Conservation (phyloP, 805 yeast species). For the Wickerhamomyces mucosus region DNA sequence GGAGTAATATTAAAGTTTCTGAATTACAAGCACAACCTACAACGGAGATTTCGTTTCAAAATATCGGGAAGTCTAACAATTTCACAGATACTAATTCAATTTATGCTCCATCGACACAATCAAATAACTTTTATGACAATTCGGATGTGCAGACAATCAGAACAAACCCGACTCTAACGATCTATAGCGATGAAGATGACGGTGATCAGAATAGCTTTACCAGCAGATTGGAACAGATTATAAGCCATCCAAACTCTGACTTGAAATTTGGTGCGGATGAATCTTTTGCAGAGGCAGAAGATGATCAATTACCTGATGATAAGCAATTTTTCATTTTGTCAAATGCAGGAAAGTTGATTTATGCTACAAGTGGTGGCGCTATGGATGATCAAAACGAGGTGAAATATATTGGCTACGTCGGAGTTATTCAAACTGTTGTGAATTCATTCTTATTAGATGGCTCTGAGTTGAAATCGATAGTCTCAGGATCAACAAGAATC, state of each 20-base stretch:
- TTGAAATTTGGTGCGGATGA: conserved; percentile 1
- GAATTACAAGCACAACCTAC: conserved; percentile 23
- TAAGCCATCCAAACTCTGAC: conserved; percentile 15
- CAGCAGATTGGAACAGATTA: conserved; percentile 16
- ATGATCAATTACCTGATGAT: conserved; percentile 5
- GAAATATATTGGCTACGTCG: conserved; percentile 60
- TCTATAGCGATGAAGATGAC: conserved; percentile 17
- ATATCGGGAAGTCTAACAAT: conserved; percentile 3
- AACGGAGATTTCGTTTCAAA: conserved; percentile 21
- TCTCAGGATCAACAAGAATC: conserved; percentile 41
- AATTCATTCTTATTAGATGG: conserved; percentile 48
- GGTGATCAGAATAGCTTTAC: conserved; percentile 7
- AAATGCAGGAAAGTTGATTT: conserved; percentile 83
- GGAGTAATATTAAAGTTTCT: conserved; percentile 9
- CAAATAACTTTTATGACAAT: conserved; percentile 6
- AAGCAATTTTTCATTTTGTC: conserved; percentile 78
- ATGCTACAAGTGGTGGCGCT: conserved; percentile 35
- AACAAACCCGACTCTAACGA: conserved; percentile 21
- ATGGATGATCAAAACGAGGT: conserved; percentile 53
- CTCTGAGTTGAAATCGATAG: conserved; percentile 36
- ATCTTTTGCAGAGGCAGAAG: conserved; percentile 8
- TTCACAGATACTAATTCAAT: background rate
- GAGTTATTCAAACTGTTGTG: conserved; percentile 71
- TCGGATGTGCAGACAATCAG: conserved; percentile 14
- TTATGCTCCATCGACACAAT: conserved; percentile 1